These are phyloP conservation scores for Tilletiopsis washingtonensis DNA, from an alignment of 1,284 basidiomycete species.

Conservation along the genomic window DNA sequence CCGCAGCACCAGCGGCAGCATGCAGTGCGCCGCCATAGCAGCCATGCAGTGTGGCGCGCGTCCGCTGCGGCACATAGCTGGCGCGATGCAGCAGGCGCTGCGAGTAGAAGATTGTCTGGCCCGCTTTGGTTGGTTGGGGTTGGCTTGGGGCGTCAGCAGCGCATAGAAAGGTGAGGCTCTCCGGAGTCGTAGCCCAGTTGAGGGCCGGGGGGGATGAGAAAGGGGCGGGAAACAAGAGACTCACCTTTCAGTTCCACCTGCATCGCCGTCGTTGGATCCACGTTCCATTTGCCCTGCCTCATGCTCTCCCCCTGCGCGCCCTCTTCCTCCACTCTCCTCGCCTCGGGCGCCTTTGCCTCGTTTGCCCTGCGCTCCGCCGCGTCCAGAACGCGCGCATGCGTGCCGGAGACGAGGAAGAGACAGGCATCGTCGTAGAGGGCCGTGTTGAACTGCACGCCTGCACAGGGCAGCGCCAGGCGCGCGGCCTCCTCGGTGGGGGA, in stretches of 20 bases:
- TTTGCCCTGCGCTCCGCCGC: conserved; percentile 52
- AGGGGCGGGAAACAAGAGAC: conserved; percentile 31
- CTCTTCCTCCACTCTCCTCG: conserved; percentile 3
- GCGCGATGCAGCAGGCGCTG: conserved; percentile 71
- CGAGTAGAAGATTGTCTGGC: conserved; percentile 74
- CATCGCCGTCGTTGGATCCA: conserved; percentile 57
- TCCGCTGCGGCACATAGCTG: conserved; percentile 55
- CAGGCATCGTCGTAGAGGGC: conserved; percentile 68
- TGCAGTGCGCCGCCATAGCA: conserved; percentile 65
- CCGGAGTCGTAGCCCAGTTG: neutral
- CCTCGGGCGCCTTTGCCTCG: conserved; percentile 15
- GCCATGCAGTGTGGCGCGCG: conserved; percentile 66
- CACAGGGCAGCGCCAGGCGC: conserved; percentile 59
- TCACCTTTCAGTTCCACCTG: conserved; percentile 58
- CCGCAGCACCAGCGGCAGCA: too few species aligned
- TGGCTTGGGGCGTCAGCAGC: neutral
- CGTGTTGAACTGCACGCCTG: conserved; percentile 76
- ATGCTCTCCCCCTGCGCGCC: too few species aligned
- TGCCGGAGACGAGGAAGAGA: conserved; percentile 65
- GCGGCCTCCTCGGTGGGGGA: conserved; percentile 59
- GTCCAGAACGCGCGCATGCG: conserved; percentile 59
- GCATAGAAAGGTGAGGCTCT: too few species aligned
- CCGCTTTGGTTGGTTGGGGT: conserved; percentile 48
- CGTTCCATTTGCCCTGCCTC: conserved; percentile 52
- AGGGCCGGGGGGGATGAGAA: too few species aligned